These are phyloP conservation scores for Chrysosporium keratinophilum DNA, from an alignment of 2,329 filamentous ascomycete species.

Conservation along the genomic window DNA sequence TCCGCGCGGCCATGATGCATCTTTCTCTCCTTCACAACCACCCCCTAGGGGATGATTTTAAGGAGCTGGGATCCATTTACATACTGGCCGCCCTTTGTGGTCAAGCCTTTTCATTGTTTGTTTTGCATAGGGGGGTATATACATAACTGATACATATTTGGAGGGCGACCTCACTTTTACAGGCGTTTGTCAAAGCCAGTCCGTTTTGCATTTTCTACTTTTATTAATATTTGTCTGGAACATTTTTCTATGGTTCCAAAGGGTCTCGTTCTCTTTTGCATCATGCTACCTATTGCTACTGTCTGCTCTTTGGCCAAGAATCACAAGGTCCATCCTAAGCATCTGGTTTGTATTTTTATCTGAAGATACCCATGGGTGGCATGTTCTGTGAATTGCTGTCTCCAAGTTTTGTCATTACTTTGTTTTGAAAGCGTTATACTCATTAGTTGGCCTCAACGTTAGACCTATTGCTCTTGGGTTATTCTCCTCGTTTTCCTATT, in stretches of 20 bases:
- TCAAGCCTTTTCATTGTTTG: neutral
- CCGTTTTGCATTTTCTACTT: neutral
- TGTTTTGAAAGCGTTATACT: neutral
- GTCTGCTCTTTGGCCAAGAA: neutral
- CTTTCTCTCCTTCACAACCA: neutral
- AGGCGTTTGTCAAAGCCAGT: neutral
- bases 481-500: neutral
- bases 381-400: neutral
- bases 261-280: neutral
- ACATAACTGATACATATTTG: neutral
- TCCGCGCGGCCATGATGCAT: neutral
- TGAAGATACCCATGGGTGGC: conserved; percentile 14
- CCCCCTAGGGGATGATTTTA: neutral
- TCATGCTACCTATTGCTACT: neutral
- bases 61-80: neutral
- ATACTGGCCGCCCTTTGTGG: neutral
- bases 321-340: neutral
- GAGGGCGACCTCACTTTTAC: conserved; percentile 12
- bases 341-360: conserved; percentile 1
- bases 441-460: neutral
- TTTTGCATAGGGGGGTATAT: neutral
- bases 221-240: neutral
- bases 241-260: neutral
- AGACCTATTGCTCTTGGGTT: neutral
- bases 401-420: neutral